Conservation (phyloP, 1,284 basidiomycete species). For the Sporisorium scitamineum region DNA sequence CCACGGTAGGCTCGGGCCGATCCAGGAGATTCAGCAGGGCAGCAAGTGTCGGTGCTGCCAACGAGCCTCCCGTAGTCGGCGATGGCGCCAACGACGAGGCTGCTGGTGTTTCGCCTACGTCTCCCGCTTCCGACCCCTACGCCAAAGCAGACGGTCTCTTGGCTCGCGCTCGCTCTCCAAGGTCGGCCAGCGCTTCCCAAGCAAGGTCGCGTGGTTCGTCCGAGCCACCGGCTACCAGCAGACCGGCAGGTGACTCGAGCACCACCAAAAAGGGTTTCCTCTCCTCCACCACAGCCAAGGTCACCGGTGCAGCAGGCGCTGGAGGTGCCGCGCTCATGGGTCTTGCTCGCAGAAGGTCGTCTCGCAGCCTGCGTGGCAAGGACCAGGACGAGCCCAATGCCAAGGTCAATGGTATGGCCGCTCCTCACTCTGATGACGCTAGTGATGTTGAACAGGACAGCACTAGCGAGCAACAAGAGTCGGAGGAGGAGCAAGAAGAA, state of each 20-base stretch:
- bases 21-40: slow-evolving; percentile 30
- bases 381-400: slow-evolving; percentile 6
- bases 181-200: slow-evolving; percentile 13
- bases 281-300: slow-evolving; percentile 36
- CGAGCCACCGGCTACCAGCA: slow-evolving; percentile 5
- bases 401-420: slow-evolving; percentile 11
- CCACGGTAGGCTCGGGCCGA: slow-evolving; percentile 7
- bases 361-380: slow-evolving; percentile 21
- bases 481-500: slow-evolving; percentile 19
- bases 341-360: slow-evolving; percentile 28
- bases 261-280: slow-evolving; percentile 18
- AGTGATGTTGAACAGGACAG: slow-evolving; percentile 11
- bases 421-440: slow-evolving; percentile 5
- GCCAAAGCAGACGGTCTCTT: slow-evolving; percentile 35
- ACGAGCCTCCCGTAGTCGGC: not conserved
- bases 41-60: slow-evolving; percentile 13
- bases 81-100: not conserved
- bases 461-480: slow-evolving; percentile 11
- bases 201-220: slow-evolving; percentile 9
- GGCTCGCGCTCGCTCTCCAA: slow-evolving; percentile 33
- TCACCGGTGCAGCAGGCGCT: slow-evolving; percentile 28
- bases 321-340: slow-evolving; percentile 25
- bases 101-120: not conserved
- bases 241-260: not conserved
- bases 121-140: slow-evolving; percentile 23